These are phyloP conservation scores for Pittosporum tobira DNA, from an alignment of 129 eudicot genomes.

Conservation along the genomic window DNA sequence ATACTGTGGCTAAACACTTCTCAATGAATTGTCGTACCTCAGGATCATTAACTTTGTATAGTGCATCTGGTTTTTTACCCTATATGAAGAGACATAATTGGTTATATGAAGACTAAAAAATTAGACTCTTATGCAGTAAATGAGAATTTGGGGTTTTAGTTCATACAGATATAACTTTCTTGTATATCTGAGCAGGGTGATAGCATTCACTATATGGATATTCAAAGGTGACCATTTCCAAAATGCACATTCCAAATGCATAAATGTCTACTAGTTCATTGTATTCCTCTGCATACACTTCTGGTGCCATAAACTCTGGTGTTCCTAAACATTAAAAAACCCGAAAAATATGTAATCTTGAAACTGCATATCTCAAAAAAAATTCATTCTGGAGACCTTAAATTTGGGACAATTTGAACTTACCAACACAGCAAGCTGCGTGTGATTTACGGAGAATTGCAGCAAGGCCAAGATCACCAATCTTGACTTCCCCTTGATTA, in stretches of 20 bases:
- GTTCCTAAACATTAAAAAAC: conserved; percentile 41
- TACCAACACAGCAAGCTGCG: conserved; percentile 94
- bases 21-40: conserved; percentile 69
- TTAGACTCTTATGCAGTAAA: not conserved
- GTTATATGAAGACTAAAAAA: not conserved
- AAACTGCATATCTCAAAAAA: not conserved
- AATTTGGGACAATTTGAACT: conserved; percentile 7
- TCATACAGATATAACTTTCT: conserved; percentile 89
- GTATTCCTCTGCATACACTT: conserved; percentile 88
- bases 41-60: conserved; percentile 75
- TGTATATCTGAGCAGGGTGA: conserved; percentile 93
- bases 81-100: conserved; percentile 9
- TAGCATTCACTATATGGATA: conserved; percentile 93
- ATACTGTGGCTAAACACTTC: conserved; percentile 75
- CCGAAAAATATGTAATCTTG: not conserved
- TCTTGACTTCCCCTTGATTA: conserved; percentile 92
- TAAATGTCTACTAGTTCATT: conserved; percentile 85
- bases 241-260: conserved; percentile 95
- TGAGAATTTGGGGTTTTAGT: not conserved
- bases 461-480: conserved; percentile 94
- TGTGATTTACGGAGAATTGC: conserved; percentile 80
- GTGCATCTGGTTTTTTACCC: conserved; percentile 85
- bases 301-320: conserved; percentile 98
- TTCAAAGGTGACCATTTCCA: conserved; percentile 96
- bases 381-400: not conserved